Evolutionary conservation across 2,329 filamentous ascomycete genomes (phyloP), one percentile per base, ranked within the genome.

Genomic region (Magnaporthiopsis poae): DNA sequence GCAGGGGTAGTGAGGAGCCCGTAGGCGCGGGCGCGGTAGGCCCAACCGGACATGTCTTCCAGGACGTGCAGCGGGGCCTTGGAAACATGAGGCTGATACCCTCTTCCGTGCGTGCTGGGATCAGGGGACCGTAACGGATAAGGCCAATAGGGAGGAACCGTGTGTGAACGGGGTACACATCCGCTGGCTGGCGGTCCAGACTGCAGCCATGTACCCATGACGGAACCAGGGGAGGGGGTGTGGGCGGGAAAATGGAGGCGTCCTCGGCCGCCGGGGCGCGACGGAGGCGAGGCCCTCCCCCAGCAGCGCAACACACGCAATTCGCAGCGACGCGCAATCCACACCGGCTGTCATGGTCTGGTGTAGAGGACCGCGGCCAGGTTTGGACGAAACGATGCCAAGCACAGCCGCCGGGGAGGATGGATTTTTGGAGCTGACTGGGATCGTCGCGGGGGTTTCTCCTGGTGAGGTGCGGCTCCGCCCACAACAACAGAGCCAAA

Each of bases 11-110:
- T 29, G 60, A 15, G 3, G 25, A 61, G 60, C 13, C 60, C 60
- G 15, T 62, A 21, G 13, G 27, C 29, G 25, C 8, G 46, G 21
- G 21, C n/a, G 13, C 25, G 46, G 46, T 21, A 56, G 46, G 46
- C 21, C 46, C 39, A 18, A 9, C 36, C 60, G 29, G 31, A 11
- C 61, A 33, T 62, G 13, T 36, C 61, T 33, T 3, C 27, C 27
- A 25, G 61, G 29, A 62, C 27, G 12, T 29, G 60, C 21, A 31
- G 21, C 7, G 61, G 36, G 61, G 21, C 61, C 15, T 46, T 56
- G 31, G 61, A 62, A 62, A 62, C 61, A 62, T 35, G 61, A 62
- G 61, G 61, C 61, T 62, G 61, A 62, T 36, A 62, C 61, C 25
- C 27, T 31, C n/a, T 61, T 61, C n/a, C 31, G 12, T 8, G n/a